Evolutionary conservation across 345 rosid species (phyloP).

Genomic region (Moricandia arvensis): DNA sequence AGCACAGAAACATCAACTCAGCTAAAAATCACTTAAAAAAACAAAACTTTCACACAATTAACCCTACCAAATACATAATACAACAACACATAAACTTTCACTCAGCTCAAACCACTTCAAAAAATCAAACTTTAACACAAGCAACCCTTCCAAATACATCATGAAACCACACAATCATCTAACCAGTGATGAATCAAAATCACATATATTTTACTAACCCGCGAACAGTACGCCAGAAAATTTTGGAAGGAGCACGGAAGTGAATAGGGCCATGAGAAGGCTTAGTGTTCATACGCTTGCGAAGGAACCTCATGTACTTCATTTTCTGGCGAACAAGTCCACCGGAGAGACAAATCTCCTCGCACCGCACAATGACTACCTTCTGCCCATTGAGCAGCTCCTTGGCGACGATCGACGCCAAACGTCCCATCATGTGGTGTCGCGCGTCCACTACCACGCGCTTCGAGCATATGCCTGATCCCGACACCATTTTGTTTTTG

Average conservation of each 20-base stretch:
- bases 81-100: background rate
- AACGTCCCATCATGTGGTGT: conserved; percentile 74
- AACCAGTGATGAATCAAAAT: background rate
- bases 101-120: background rate
- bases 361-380: conserved; percentile 71
- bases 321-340: conserved; percentile 84
- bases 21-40: too few species aligned
- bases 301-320: conserved; percentile 80
- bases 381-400: conserved; percentile 81
- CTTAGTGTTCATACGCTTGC: conserved; percentile 88
- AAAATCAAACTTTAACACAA: background rate
- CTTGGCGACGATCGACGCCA: conserved; percentile 70
- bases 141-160: too few species aligned
- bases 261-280: conserved; percentile 89
- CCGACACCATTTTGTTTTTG: conserved; percentile 54
- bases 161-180: background rate
- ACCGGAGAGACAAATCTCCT: conserved; percentile 76
- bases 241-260: conserved; percentile 70
- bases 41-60: too few species aligned
- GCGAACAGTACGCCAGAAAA: conserved; percentile 77
- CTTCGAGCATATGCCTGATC: conserved; percentile 67
- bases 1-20: background rate
- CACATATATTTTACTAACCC: conserved; percentile 38
- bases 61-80: background rate
- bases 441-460: conserved; percentile 78